Evolutionary conservation across 2,329 filamentous ascomycete genomes (phyloP).

Genomic region (Aureobasidium sp.): DNA sequence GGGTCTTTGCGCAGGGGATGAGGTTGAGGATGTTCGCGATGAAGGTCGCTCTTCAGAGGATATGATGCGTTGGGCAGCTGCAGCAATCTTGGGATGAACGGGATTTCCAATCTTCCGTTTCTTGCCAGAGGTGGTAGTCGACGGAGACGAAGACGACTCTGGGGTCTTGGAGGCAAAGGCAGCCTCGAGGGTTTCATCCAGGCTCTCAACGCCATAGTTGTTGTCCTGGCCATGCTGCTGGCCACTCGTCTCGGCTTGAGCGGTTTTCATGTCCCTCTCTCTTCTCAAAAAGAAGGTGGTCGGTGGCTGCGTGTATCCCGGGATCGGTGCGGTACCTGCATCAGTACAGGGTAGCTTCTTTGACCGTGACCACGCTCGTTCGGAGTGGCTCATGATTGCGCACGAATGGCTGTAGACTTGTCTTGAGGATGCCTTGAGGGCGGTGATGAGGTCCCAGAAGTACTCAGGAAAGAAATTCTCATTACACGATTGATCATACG

Average conservation of each 20-base stretch:
- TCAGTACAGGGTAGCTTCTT: conserved; percentile 9
- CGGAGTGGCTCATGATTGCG: neutral
- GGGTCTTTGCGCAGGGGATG: conserved; percentile 23
- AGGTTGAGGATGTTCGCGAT: conserved; percentile 18
- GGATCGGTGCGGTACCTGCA: conserved; percentile 8
- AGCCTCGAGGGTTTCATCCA: conserved; percentile 46
- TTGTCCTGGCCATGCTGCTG: conserved; percentile 32
- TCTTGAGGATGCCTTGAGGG: too few species aligned
- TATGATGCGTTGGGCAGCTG: conserved; percentile 29
- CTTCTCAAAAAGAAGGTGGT: conserved; percentile 56
- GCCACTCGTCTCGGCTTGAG: conserved; percentile 21
- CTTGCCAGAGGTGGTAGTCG: conserved; percentile 18
- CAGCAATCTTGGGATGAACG: conserved; percentile 30
- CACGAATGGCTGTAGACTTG: neutral
- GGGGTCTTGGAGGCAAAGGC: conserved; percentile 30
- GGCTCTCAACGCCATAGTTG: conserved; percentile 51
- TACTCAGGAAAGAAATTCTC: neutral
- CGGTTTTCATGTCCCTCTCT: conserved; percentile 42
- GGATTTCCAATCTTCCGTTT: conserved; percentile 30
- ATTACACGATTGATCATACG: neutral
- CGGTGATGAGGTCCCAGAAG: too few species aligned
- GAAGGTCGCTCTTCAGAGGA: conserved; percentile 23
- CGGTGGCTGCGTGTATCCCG: conserved; percentile 35
- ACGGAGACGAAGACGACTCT: conserved; percentile 19
- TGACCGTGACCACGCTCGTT: neutral